Evolutionary conservation across 306 rosid genomes (phyloP), one percentile per base, ranked within the genome.

Genomic region (Cicer cuneatum): DNA sequence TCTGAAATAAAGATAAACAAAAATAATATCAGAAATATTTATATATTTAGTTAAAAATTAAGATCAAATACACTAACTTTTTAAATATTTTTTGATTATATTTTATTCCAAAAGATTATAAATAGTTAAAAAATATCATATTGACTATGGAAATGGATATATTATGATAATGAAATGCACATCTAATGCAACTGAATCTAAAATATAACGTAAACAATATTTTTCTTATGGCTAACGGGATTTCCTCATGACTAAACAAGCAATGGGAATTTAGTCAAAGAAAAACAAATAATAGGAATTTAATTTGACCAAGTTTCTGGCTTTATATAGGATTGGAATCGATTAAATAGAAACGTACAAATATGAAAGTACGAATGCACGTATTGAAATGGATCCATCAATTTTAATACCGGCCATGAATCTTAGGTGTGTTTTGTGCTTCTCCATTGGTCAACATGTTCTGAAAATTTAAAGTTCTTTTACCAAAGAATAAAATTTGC

Each of bases 321-420:
- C 14, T n/a, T 15, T 8, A 39, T 62, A n/a, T 10, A 1, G 11
- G 14, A 41, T 14, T 59, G 3, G 62, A 21, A 24, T 24, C 38
- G 7, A 16, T 42, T 64, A 8, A 41, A 40, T 12, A 21, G 18
- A 43, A 66, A 14, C 71, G 53, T 42, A 6, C 48, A 24, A 11
- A 42, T 66, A 19, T 66, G 40, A 66, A 43, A 43, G 40, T 19
- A 19, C 19, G 33, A 43, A 42, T 64, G 4, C 71, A 21, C 39
- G 43, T 12, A 5, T 43, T 51, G 46, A 69, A 47, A 1, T 8
- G 43, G 38, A 14, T 16, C 69, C 69, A 0, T 63, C 16, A 40
- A 8, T 66, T 9, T 8, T 47, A 6, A 56, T 41, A 43, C 67
- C 76, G 67, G 35, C 76, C 69, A 73, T 60, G 69, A 15, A 45